A percentile compares a stretch with the other conserved stretches of the same genome.
phyloP scores from a whole-genome alignment of 2,329 filamentous ascomycete species.

The Colletotrichum siamense region DNA sequence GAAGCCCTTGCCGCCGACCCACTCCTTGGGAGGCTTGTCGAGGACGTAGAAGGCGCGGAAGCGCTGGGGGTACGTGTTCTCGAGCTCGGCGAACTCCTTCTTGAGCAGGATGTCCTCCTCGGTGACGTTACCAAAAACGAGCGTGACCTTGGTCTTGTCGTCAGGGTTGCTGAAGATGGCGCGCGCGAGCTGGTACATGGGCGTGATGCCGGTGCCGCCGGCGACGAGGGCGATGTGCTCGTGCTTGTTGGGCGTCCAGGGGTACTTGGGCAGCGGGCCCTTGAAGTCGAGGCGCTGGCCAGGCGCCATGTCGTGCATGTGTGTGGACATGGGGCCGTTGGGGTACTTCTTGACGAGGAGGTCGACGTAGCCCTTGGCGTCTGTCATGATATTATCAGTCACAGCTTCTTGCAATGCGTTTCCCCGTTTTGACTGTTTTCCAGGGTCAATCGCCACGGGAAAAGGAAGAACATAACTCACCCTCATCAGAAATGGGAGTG shows the following conservation, averaged over 20 bases:
- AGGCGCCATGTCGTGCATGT: slow-evolving; percentile 82
- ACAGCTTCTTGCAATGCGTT: background rate
- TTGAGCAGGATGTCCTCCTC: slow-evolving; percentile 94
- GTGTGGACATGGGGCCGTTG: slow-evolving; percentile 87
- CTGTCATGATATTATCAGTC: slow-evolving; percentile 45
- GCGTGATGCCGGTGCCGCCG: slow-evolving; percentile 96
- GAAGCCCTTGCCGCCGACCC: slow-evolving; percentile 78
- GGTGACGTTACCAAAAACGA: slow-evolving; percentile 88
- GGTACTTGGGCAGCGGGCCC: slow-evolving; percentile 93
- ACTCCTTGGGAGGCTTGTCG: slow-evolving; percentile 81
- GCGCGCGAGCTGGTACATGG: slow-evolving; percentile 94
- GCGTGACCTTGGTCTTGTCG: slow-evolving; percentile 97
- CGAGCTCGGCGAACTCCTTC: slow-evolving; percentile 81
- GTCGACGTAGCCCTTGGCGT: slow-evolving; percentile 80
- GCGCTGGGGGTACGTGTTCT: slow-evolving; percentile 93
- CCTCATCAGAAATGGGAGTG: slow-evolving; percentile 88
- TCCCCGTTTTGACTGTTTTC: background rate
- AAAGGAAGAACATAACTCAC: slow-evolving; percentile 46
- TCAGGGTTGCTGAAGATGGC: slow-evolving; percentile 95
- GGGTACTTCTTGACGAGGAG: slow-evolving; percentile 93
- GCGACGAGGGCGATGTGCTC: slow-evolving; percentile 85
- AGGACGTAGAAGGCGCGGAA: slow-evolving; percentile 96
- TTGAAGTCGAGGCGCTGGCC: slow-evolving; percentile 90
- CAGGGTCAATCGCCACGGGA: background rate
- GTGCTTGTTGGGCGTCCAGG: slow-evolving; percentile 91